Conservation (phyloP, 2,329 filamentous ascomycete species). For the Arthrobotrys megalospora region DNA sequence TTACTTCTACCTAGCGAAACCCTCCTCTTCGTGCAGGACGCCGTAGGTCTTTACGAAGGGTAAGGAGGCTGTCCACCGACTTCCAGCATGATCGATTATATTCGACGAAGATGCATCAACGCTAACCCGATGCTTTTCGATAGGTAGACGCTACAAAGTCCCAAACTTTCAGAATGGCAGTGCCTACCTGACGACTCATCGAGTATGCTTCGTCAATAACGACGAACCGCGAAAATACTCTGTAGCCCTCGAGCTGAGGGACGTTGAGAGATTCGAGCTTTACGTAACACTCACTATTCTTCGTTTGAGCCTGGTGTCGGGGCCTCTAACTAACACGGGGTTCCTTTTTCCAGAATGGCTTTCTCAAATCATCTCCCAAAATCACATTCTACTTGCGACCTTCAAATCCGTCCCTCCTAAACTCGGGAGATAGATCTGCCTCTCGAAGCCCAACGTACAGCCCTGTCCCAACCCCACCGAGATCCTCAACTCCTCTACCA, state of each 20-base stretch:
- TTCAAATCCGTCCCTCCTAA: slow-evolving; percentile 68
- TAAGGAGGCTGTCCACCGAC: slow-evolving; percentile 70
- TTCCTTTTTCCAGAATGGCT: slow-evolving; percentile 77
- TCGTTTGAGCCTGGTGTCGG: background rate
- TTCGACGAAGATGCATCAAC: background rate
- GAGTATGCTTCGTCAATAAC: slow-evolving; percentile 94
- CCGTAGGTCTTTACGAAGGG: slow-evolving; percentile 97
- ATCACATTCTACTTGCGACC: slow-evolving; percentile 87
- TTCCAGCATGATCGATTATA: slow-evolving; percentile 30
- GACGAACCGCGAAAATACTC: slow-evolving; percentile 87
- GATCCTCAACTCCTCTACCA: slow-evolving; percentile 66
- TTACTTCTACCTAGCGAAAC: slow-evolving; percentile 93
- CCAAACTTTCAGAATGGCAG: slow-evolving; percentile 94
- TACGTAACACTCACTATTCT: slow-evolving; percentile 74
- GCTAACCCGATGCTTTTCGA: slow-evolving; percentile 62
- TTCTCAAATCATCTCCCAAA: slow-evolving; percentile 94
- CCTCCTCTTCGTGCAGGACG: slow-evolving; percentile 95
- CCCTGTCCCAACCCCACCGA: slow-evolving; percentile 66
- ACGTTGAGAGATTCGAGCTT: slow-evolving; percentile 90
- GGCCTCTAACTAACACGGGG: slow-evolving; percentile 4
- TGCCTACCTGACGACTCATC: slow-evolving; percentile 95
- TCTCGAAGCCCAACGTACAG: slow-evolving; percentile 70
- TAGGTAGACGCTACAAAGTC: slow-evolving; percentile 88
- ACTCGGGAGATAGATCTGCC: slow-evolving; percentile 65
- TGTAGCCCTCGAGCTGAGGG: slow-evolving; percentile 86